phyloP scores from a whole-genome alignment of 192 early-diverging fungal genomes.

The Coemansia pectinata region DNA sequence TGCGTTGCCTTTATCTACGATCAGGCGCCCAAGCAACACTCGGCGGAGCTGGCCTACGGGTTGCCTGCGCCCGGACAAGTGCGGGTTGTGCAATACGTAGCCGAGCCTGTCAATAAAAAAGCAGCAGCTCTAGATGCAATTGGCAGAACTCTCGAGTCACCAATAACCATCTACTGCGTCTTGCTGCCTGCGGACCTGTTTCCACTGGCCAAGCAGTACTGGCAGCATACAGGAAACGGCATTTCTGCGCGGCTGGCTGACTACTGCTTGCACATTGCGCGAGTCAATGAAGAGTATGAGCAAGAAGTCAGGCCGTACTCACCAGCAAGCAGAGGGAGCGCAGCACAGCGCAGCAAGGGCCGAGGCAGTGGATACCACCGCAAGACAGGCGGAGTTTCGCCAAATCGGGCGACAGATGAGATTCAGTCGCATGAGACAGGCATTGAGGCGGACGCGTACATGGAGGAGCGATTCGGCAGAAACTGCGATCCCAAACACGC shows the following conservation, averaged over 20 bases:
- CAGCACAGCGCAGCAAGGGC: neutral
- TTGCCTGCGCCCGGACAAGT: conserved; percentile 36
- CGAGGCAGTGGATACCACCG: neutral
- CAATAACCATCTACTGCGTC: conserved; percentile 64
- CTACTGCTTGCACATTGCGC: conserved; percentile 73
- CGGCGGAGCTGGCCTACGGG: neutral
- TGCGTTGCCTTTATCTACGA: conserved; percentile 44
- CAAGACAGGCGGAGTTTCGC: neutral
- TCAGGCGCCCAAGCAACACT: conserved; percentile 41
- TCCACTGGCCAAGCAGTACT: conserved; percentile 85
- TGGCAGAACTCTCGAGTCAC: conserved; percentile 48
- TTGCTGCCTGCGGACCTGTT: conserved; percentile 73
- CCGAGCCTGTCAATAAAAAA: conserved; percentile 37
- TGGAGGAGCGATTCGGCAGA: conserved; percentile 94
- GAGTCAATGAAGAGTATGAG: conserved; percentile 54
- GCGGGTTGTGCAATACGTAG: conserved; percentile 41
- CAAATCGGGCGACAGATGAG: neutral
- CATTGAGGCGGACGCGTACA: conserved; percentile 57
- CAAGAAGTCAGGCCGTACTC: conserved; percentile 14
- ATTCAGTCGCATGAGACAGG: conserved; percentile 23
- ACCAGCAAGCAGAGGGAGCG: conserved; percentile 10
- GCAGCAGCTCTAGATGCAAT: conserved; percentile 46
- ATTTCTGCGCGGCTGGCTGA: conserved; percentile 86
- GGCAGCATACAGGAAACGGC: conserved; percentile 94
- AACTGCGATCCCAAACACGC: conserved; percentile 75